Base-by-base conservation (phyloP, 345 rosid species). In the Salix dunnii region DNA sequence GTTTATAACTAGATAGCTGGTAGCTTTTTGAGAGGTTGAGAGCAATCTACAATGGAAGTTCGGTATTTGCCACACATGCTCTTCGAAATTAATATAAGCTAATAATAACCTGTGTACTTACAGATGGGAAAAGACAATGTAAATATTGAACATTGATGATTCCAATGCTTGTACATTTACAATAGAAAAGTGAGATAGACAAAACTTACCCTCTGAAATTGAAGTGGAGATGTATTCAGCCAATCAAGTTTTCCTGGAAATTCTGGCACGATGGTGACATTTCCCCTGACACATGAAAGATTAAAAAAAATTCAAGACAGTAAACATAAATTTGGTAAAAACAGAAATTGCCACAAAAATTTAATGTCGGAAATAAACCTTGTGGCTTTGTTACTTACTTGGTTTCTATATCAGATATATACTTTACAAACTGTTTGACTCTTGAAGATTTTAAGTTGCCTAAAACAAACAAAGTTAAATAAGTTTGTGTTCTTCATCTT, bases 211-310 rank as follows among this genome's bases (percentile, higher is more conserved):
- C 91, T 83, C 72, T 70, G 83, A 76, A 92, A 89, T 81, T 88
- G 97, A 81, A 95, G 97, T 72, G 99, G 99, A 64, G 92, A 86
- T 20, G 95, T 81, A 83, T 95, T 95, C 62, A 95, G 85, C 97
- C 99, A 95, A 80, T 95, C 97, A 13, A 95, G 94, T 86, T 87
- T 90, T 35, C 88, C 38, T 11, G 97, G 97, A 80, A 92, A 92
- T 80, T 95, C 97, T 20, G 99, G 99, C 72, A 95, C 94, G 62
- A 68, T 28, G 48, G 88, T 82, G 78, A 96, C 87, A 74, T 88
- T 82, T 83, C 89, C 90, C 76, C 97, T 94, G 76, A 48, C 33
- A 78, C 36, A 48, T 73, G 60, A 49, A 71, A 75, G 7, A 74
- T 2, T 33, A 33, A 33, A 42, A 61, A 35, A 49, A 23, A 66